Base-by-base conservation (phyloP, 768 basidiomycete genomes). In the Leccinum fibrillosum region DNA sequence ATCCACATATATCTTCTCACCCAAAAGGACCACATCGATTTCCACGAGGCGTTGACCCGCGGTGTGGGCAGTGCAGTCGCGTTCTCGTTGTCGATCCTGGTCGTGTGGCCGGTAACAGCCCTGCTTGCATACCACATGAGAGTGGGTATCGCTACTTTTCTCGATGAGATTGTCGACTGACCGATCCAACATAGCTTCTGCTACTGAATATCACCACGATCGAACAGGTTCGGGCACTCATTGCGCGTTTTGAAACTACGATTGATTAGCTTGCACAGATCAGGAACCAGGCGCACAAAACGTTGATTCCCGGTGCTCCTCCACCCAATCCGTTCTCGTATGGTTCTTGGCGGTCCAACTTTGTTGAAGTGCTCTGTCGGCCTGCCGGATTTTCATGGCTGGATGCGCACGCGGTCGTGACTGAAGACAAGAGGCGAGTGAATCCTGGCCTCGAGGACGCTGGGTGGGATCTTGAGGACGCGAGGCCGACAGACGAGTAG, bases 201-300 rank as follows among this genome's bases (percentile, higher is more conserved):
- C 70, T 94, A 32, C 77, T 94, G 61, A 95, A 96, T 72, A 80
- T 93, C 35, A 97, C 95, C 9, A 98, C 94, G n/a, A 94, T 98
- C 60, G 95, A 98, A 76, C 92, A 94, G 82, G 89, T 90, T 71
- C 72, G 84, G 68, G 53, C 56, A 49, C 54, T 54, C 62, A 67
- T 63, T 44, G 19, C 56, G 37, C 44, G 49, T 55, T 28, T 57
- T 48, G 49, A 56, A 49, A 26, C 28, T 15, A 48, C 47, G 44
- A 49, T 48, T 63, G 50, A 63, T 54, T 52, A 45, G 48, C 54
- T 53, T 50, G 17, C 8, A 58, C 68, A 93, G 89, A 93, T 96
- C 64, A 86, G 94, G 58, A 91, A 89, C 62, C 86, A 89, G 72
- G 90, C 91, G 17, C 89, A 92, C 70, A 87, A 85, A 62, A 78